Conservation (phyloP, 805 yeast genomes). For the Metschnikowia lunata region DNA sequence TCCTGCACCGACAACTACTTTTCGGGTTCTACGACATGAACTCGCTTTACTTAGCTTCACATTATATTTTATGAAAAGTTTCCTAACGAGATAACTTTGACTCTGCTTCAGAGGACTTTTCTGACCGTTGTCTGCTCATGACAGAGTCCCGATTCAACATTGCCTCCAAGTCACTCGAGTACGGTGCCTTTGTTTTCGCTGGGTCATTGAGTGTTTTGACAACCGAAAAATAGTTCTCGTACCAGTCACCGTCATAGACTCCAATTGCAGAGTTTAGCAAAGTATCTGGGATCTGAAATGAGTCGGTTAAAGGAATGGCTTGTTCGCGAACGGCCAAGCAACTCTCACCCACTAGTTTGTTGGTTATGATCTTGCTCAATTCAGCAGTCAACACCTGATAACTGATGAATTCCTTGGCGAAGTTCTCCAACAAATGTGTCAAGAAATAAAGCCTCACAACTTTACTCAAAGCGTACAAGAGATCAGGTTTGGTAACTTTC, state of each 20-base stretch:
- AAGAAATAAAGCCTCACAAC: slow-evolving; percentile 33
- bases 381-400: slow-evolving; percentile 30
- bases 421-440: slow-evolving; percentile 23
- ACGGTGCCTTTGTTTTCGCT: slow-evolving; percentile 18
- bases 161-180: slow-evolving; percentile 17
- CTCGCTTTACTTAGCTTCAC: no score
- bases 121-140: slow-evolving; percentile 12
- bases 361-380: slow-evolving; percentile 25
- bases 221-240: slow-evolving; percentile 18
- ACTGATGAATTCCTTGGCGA: slow-evolving; percentile 35
- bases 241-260: slow-evolving; percentile 18
- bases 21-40: no score
- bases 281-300: slow-evolving; percentile 19
- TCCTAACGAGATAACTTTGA: slow-evolving; percentile 12
- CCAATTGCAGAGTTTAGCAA: slow-evolving; percentile 19
- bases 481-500: slow-evolving; percentile 23
- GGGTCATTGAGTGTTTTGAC: slow-evolving; percentile 18
- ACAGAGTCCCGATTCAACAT: slow-evolving; percentile 16
- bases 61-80: no score
- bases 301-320: slow-evolving; percentile 18
- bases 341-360: slow-evolving; percentile 14
- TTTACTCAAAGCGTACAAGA: slow-evolving; percentile 23
- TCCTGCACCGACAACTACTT: no score
- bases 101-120: slow-evolving; percentile 8
- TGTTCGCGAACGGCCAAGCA: slow-evolving; percentile 15